These are phyloP conservation scores for Backusella australiensis DNA, from an alignment of 192 early-diverging fungal species.

Conservation along the genomic window DNA sequence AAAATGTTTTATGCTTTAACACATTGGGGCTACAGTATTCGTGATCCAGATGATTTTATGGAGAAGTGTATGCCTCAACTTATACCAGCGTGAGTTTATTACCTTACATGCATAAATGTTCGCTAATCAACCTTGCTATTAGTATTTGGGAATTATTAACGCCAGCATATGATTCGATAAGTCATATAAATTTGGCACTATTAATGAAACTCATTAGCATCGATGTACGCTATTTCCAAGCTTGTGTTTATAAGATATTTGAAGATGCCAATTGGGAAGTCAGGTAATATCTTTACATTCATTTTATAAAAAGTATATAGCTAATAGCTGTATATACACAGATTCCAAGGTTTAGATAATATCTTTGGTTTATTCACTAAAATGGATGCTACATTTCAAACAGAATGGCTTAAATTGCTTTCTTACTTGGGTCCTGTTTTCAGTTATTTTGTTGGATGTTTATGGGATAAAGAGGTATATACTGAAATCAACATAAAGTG, in stretches of 20 bases:
- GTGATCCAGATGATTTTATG: conserved; percentile 46
- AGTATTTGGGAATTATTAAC: conserved; percentile 52
- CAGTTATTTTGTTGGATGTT: conserved; percentile 50
- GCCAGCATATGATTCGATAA: conserved; percentile 44
- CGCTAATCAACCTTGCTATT: not conserved
- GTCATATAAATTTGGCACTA: conserved; percentile 38
- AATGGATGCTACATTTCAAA: conserved; percentile 45
- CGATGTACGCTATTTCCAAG: conserved; percentile 40
- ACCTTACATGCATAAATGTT: not conserved
- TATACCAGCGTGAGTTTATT: conserved; percentile 42
- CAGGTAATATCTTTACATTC: conserved; percentile 22
- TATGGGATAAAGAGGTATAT: conserved; percentile 56
- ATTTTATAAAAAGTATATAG: not conserved
- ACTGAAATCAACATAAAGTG: not conserved
- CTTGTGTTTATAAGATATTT: conserved; percentile 43
- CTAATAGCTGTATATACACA: conserved; percentile 9
- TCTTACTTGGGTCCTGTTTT: conserved; percentile 50
- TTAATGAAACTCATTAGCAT: conserved; percentile 44
- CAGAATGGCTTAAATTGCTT: conserved; percentile 33
- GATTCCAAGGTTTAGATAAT: conserved; percentile 50
- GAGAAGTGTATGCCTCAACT: conserved; percentile 44
- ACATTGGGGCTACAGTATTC: conserved; percentile 39
- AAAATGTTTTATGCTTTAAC: conserved; percentile 42
- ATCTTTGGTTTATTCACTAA: conserved; percentile 58
- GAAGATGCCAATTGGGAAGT: conserved; percentile 50